These are phyloP conservation scores for Ogataea kodamae DNA, from an alignment of 805 yeast species.

Conservation along the genomic window DNA sequence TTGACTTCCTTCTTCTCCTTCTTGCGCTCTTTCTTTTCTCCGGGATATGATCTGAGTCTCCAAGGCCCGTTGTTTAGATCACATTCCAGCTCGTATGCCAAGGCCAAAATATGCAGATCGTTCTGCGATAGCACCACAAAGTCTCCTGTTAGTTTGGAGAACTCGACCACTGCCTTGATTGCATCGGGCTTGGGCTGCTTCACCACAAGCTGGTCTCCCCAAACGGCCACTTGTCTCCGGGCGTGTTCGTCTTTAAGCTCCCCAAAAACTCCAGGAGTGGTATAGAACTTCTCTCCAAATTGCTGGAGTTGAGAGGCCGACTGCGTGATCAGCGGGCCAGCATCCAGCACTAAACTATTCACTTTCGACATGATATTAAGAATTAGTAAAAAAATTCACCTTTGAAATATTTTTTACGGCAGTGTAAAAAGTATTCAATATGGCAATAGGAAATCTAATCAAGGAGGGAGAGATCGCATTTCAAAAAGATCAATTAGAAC, in stretches of 20 bases:
- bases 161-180: constrained; percentile 63
- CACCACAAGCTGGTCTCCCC: constrained; percentile 69
- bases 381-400: constrained; percentile 2
- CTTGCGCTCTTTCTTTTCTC: constrained; percentile 42
- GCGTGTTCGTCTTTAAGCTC: constrained; percentile 88
- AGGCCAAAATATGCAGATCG: constrained; percentile 89
- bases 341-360: constrained; percentile 76
- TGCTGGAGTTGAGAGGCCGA: constrained; percentile 68
- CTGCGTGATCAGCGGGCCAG: constrained; percentile 90
- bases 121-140: constrained; percentile 80
- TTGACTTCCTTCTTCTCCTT: constrained; percentile 9
- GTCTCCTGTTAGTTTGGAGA: constrained; percentile 90
- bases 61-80: constrained; percentile 67
- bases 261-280: constrained; percentile 86
- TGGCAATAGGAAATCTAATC: constrained; percentile 22
- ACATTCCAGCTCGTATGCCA: constrained; percentile 81
- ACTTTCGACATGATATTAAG: constrained; percentile 33
- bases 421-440: constrained; percentile 3
- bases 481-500: constrained; percentile 42
- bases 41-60: constrained; percentile 71
- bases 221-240: constrained; percentile 69
- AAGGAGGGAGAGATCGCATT: constrained; percentile 38
- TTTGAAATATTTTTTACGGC: constrained; percentile 6
- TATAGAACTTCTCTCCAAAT: constrained; percentile 68
- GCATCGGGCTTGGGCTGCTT: constrained; percentile 73